A percentile compares a stretch with the other conserved stretches of the same genome.
Evolutionary conservation across 257 asterid genomes (phyloP).

Genomic region (Solanum stenotomum): DNA sequence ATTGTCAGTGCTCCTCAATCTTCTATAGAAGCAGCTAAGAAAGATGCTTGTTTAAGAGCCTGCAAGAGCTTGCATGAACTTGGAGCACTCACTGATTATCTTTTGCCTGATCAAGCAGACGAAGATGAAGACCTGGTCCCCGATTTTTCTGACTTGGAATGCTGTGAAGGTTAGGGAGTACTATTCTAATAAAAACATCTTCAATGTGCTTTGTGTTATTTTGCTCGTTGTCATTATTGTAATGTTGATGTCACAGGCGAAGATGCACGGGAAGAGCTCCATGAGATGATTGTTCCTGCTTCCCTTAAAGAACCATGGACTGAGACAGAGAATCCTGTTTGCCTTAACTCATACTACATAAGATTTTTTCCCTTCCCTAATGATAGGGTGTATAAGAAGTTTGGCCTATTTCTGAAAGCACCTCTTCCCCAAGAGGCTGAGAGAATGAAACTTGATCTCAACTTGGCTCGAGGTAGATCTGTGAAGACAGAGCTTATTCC

Average conservation of each 20-base stretch:
- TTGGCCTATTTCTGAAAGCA: conserved; percentile 74
- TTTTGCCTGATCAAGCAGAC: conserved; percentile 71
- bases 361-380: conserved; percentile 60
- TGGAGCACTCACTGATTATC: conserved; percentile 88
- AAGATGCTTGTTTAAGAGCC: conserved; percentile 89
- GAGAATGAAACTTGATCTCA: conserved; percentile 70
- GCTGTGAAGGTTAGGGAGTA: conserved; percentile 45
- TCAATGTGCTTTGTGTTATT: conserved; percentile 4
- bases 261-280: conserved; percentile 63
- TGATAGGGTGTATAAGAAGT: conserved; percentile 64
- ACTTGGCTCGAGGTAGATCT: conserved; percentile 83
- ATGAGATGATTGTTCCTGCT: conserved; percentile 92
- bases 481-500: conserved; percentile 65
- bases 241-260: conserved; percentile 43
- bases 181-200: background rate
- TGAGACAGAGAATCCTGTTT: conserved; percentile 31
- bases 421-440: conserved; percentile 81
- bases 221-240: background rate
- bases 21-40: conserved; percentile 69
- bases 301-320: conserved; percentile 64
- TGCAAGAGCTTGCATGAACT: conserved; percentile 78
- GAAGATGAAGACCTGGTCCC: conserved; percentile 31
- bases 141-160: conserved; percentile 51
- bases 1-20: conserved; percentile 55
- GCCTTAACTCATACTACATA: conserved; percentile 50